A percentile compares a stretch with the other conserved stretches of the same genome.
Conservation (phyloP, 2,329 filamentous ascomycete genomes). For the Phyllosticta capitalensis region DNA sequence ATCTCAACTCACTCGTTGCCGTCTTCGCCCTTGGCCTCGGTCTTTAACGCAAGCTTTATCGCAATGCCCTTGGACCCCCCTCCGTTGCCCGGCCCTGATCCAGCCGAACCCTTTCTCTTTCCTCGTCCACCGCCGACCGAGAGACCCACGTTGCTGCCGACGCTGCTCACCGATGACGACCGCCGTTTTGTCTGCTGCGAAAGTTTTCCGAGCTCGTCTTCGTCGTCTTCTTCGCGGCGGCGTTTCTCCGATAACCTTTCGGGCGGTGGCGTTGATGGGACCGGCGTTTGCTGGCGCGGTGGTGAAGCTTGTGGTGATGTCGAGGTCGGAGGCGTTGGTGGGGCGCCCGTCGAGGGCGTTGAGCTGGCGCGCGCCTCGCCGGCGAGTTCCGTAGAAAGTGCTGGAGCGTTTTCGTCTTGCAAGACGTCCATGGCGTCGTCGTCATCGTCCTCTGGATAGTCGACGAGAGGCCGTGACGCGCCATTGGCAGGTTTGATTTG, state of each 20-base stretch:
- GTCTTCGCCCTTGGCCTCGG: neutral
- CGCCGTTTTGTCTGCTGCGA: conserved; percentile 39
- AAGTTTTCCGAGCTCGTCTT: conserved; percentile 83
- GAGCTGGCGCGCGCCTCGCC: neutral
- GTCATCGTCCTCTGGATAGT: conserved; percentile 79
- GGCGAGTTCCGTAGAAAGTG: neutral
- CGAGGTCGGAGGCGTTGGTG: conserved; percentile 4
- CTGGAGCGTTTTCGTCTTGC: conserved; percentile 20
- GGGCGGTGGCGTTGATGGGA: conserved; percentile 31
- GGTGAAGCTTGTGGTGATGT: conserved; percentile 9
- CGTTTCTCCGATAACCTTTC: conserved; percentile 83
- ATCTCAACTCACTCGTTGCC: neutral
- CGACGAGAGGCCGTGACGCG: conserved; percentile 61
- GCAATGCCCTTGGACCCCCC: neutral
- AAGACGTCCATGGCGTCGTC: conserved; percentile 33
- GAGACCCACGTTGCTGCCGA: neutral
- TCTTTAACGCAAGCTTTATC: neutral
- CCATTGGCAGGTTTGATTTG: conserved; percentile 46
- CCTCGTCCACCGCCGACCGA: neutral
- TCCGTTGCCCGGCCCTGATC: neutral
- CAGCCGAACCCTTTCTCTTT: neutral
- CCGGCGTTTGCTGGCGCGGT: neutral
- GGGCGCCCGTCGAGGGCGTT: neutral
- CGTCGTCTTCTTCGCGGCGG: conserved; percentile 83
- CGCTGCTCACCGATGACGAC: conserved; percentile 29